Evolutionary conservation across 139 green algal species (phyloP), one percentile per base, ranked within the genome.

Genomic region (Parachlorella kessleri): DNA sequence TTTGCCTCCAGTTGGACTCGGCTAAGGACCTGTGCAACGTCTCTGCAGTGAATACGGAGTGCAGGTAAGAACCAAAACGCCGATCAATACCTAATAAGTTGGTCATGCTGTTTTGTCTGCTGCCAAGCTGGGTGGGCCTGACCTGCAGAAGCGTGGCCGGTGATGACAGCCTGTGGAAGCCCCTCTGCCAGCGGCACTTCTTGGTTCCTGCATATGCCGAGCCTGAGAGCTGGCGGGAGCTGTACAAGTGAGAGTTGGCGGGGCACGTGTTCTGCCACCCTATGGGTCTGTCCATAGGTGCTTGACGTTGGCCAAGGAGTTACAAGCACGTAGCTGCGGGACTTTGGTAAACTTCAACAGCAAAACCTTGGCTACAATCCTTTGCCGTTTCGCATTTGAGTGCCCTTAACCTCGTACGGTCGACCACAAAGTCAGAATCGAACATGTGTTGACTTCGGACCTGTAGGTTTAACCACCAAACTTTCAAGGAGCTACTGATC

Each of bases 201-300:
- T 78, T 55, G 26, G 75, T 79, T 32, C 76, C 79, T 3, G 33
- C 35, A 24, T n/a, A 38, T 54, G 55, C 10, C 2, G 3, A 55
- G 4, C 78, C 70, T 3, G 9, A 55, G n/a, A 76, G 72, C 64
- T 88, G 84, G 84, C 66, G 55, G 26, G 66, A 77, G 23, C 54
- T 88, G 28, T 88, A 79, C 71, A 77, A 66, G 67, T 87, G 39
- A n/a, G n/a, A n/a, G n/a, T n/a, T n/a, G n/a, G n/a, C n/a, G n/a
- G n/a, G n/a, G n/a, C n/a, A n/a, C n/a, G n/a, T n/a, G n/a, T n/a
- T n/a, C n/a, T n/a, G n/a, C n/a, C n/a, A n/a, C n/a, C n/a, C n/a
- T n/a, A n/a, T n/a, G n/a, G n/a, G n/a, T n/a, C n/a, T n/a, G n/a
- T n/a, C n/a, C n/a, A n/a, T n/a, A n/a, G n/a, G n/a, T n/a, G n/a